Evolutionary conservation across 164 flowering plant species (phyloP).

Genomic region (Akebia trifoliata): DNA sequence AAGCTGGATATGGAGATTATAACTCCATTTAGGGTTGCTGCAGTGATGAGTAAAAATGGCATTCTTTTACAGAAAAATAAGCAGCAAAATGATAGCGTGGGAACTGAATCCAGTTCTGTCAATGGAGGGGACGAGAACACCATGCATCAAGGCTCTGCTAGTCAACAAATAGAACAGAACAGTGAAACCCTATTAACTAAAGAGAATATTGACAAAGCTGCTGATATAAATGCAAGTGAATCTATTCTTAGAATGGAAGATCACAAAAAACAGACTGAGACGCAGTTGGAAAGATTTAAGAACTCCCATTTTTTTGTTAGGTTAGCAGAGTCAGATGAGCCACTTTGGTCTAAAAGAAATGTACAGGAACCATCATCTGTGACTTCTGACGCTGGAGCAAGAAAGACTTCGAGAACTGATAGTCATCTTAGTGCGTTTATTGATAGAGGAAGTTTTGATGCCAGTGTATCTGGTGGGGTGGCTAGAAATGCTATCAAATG

Average conservation of each 20-base stretch:
- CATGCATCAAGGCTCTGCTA: conserved; percentile 20
- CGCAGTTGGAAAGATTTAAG: conserved; percentile 55
- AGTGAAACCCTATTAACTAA: conserved; percentile 25
- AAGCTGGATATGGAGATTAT: conserved; percentile 74
- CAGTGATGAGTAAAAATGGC: conserved; percentile 74
- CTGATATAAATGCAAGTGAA: conserved; percentile 67
- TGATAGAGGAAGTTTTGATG: conserved; percentile 81
- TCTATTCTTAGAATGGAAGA: conserved; percentile 80
- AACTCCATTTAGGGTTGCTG: conserved; percentile 96
- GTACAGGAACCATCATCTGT: conserved; percentile 20
- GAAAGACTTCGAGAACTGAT: conserved; percentile 16
- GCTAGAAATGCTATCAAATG: conserved; percentile 71
- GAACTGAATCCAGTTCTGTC: conserved; percentile 15
- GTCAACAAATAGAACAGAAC: conserved; percentile 29
- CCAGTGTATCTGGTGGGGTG: conserved; percentile 73
- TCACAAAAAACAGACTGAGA: conserved; percentile 63
- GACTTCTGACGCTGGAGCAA: conserved; percentile 26
- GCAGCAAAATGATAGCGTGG: conserved; percentile 37
- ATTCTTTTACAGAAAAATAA: conserved; percentile 26
- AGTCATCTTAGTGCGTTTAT: conserved; percentile 43
- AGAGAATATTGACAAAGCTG: conserved; percentile 28
- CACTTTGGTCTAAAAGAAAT: conserved; percentile 69
- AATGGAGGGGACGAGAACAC: conserved; percentile 17
- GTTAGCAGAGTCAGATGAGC: conserved; percentile 69
- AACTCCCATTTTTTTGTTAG: conserved; percentile 90